Evolutionary conservation across 805 yeast genomes (phyloP).

Genomic region (Blastobotrys peoriensis): DNA sequence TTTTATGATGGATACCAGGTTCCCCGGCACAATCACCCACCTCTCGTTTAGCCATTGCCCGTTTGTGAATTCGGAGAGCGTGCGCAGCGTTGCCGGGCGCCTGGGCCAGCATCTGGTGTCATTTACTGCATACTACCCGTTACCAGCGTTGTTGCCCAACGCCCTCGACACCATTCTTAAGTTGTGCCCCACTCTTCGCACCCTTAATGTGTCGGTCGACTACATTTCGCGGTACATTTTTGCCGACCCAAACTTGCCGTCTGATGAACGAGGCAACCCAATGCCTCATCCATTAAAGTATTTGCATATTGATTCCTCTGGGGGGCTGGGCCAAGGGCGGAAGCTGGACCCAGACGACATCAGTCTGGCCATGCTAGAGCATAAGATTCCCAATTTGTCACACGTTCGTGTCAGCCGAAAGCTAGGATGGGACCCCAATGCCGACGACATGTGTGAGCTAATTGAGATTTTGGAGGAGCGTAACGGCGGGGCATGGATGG

Average conservation of each 20-base stretch:
- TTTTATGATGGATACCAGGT: constrained; percentile 60
- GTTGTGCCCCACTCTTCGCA: constrained; percentile 66
- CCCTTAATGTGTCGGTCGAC: constrained; percentile 70
- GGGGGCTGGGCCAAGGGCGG: constrained; percentile 71
- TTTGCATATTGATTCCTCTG: constrained; percentile 74
- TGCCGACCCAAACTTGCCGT: constrained; percentile 30
- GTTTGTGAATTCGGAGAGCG: constrained; percentile 54
- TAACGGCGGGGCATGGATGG: constrained; percentile 51
- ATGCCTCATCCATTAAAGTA: constrained; percentile 47
- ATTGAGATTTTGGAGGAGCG: constrained; percentile 66
- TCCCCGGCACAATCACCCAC: constrained; percentile 66
- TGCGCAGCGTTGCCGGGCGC: constrained; percentile 53
- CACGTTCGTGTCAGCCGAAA: constrained; percentile 63
- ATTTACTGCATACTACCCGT: constrained; percentile 73
- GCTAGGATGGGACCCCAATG: constrained; percentile 68
- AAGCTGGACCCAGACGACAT: constrained; percentile 85
- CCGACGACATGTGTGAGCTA: constrained; percentile 56
- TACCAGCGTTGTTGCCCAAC: constrained; percentile 68
- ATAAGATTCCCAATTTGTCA: constrained; percentile 61
- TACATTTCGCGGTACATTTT: constrained; percentile 48
- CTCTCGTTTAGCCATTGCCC: constrained; percentile 89
- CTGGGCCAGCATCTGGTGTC: constrained; percentile 62
- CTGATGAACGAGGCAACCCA: constrained; percentile 22
- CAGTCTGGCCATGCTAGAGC: constrained; percentile 76
- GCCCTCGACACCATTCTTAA: constrained; percentile 69